phyloP scores from a whole-genome alignment of 306 rosid species.

The Quercus parvula region DNA sequence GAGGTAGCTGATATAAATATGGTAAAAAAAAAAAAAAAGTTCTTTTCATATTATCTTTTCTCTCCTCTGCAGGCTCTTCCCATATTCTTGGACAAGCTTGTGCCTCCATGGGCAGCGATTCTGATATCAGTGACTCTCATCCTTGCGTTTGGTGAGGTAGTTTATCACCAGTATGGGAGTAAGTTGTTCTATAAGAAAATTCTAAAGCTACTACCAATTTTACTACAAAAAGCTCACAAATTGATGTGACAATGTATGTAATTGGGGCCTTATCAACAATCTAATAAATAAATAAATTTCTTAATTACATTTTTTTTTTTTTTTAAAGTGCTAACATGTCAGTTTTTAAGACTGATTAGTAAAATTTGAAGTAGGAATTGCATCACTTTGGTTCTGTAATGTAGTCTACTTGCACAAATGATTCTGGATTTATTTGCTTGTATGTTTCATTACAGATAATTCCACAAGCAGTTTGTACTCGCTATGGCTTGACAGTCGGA shows the following conservation, averaged over 20 bases:
- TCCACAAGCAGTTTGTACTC: slow-evolving; percentile 93
- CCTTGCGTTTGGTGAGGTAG: slow-evolving; percentile 93
- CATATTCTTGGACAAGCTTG: slow-evolving; percentile 79
- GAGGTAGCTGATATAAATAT: neutral
- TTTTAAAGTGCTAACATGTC: too few species aligned
- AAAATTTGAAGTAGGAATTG: too few species aligned
- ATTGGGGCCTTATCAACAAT: too few species aligned
- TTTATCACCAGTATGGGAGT: slow-evolving; percentile 1
- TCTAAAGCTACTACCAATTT: too few species aligned
- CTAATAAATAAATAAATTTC: too few species aligned
- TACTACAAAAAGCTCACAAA: too few species aligned
- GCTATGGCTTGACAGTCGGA: slow-evolving; percentile 86
- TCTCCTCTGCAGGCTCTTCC: slow-evolving; percentile 69
- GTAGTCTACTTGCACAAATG: neutral
- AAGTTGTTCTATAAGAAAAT: neutral
- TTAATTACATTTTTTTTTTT: too few species aligned
- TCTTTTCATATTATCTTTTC: neutral
- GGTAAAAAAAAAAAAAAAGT: neutral
- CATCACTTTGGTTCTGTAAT: slow-evolving; percentile 8
- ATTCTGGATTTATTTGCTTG: neutral
- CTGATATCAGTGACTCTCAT: slow-evolving; percentile 82
- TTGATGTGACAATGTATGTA: too few species aligned
- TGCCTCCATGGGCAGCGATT: slow-evolving; percentile 85
- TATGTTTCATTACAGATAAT: slow-evolving; percentile 55
- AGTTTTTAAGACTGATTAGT: too few species aligned